These are phyloP conservation scores for Intubia oerlemansii DNA, from an alignment of 2,329 filamentous ascomycete species.

Conservation along the genomic window DNA sequence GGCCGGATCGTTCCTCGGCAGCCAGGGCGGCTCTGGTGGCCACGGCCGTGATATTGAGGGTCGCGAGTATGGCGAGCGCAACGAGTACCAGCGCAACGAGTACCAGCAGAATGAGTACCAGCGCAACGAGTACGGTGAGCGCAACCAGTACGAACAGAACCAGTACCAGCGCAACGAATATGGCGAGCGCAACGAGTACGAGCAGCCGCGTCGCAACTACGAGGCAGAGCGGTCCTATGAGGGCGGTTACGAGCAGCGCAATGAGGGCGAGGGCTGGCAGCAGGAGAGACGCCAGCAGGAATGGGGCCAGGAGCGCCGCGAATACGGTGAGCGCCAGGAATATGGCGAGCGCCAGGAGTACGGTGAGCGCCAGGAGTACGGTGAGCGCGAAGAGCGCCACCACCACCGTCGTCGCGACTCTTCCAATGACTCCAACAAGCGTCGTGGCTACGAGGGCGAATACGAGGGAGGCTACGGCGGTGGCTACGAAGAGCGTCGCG, in stretches of 20 bases:
- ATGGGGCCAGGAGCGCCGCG: constrained; percentile 8
- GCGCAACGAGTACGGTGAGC: no score
- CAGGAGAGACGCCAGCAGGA: no score
- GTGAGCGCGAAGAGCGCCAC: neutral
- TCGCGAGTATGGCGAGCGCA: constrained; percentile 16
- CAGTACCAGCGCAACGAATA: constrained; percentile 31
- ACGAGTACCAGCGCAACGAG: constrained; percentile 41
- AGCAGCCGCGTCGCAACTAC: no score
- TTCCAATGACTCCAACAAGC: no score
- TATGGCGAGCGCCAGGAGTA: neutral
- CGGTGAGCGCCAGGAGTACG: neutral
- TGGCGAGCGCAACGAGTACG: constrained; percentile 31
- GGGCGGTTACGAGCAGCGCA: constrained; percentile 34
- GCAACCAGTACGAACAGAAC: constrained; percentile 30
- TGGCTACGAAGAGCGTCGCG: constrained; percentile 2
- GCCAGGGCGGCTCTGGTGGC: no score
- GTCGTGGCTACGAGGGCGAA: no score
- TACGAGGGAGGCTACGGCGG: no score
- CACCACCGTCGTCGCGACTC: no score
- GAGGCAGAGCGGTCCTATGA: no score
- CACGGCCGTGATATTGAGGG: no score
- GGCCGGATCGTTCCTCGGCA: constrained; percentile 38
- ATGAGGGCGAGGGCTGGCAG: no score
- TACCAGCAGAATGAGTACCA: constrained; percentile 35
- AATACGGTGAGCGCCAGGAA: neutral